Evolutionary conservation across 345 rosid genomes (phyloP), one percentile per base, ranked within the genome.

Genomic region (Pelargonium nanum): DNA sequence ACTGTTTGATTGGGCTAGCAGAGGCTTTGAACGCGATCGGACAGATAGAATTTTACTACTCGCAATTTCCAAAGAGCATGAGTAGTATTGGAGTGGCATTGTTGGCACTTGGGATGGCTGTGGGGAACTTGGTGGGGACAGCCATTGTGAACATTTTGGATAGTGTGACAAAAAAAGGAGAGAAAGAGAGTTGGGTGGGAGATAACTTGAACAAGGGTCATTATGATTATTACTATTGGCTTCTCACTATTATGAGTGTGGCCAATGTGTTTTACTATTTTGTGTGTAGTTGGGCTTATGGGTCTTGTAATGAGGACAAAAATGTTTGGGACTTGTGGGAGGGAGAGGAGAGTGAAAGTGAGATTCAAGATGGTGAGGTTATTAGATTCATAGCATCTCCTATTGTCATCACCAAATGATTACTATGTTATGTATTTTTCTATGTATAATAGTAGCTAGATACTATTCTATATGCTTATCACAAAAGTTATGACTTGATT

Each of bases 141-240:
- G 65, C 76, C 0, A 74, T 75, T 0, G 76, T 81, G 48, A 25
- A 13, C 2, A 59, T 70, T 13, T 2, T 81, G 55, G 53, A 60
- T 45, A 16, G 6, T 24, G 54, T 25, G 58, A 81, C 75, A 0
- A 57, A 19, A 12, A 64, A 22, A 4, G 57, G 61, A 4, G 76
- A 73, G 53, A 57, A 53, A 16, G 70, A 6, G 23, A 80, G 83
- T 24, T 84, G 86, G 90, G 70, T 81, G 17, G 65, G 81, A 4
- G 62, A 24, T 48, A 74, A 78, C 60, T 55, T 80, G 13, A 81
- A 84, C 30, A 51, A 34, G 61, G 83, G 79, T 19, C 86, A 65
- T 58, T 80, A 72, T 53, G 90, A 84, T 30, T 77, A 77, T 48
- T 84, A 79, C 60, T 80, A 81, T 51, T 80, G 90, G 85, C 21